These are phyloP conservation scores for Nepenthes alata DNA, from an alignment of 179 eudicot genomes.

Conservation along the genomic window DNA sequence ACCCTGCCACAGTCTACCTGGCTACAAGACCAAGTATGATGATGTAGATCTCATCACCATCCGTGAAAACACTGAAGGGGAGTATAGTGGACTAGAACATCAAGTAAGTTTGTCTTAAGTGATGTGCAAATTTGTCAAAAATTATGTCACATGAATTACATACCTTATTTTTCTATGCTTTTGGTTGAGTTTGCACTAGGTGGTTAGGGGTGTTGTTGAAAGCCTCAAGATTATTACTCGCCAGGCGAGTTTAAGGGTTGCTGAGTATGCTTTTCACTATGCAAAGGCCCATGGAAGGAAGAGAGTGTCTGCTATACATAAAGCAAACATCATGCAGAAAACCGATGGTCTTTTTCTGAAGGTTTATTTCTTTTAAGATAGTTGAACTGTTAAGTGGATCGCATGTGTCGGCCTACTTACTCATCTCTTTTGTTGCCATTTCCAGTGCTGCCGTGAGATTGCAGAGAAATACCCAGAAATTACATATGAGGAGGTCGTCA, in stretches of 20 bases:
- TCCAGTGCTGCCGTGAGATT: slow-evolving; percentile 97
- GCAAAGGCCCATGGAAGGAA: slow-evolving; percentile 84
- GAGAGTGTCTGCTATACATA: slow-evolving; percentile 94
- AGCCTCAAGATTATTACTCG: slow-evolving; percentile 97
- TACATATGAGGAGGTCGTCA: slow-evolving; percentile 84
- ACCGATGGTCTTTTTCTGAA: slow-evolving; percentile 95
- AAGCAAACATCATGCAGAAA: slow-evolving; percentile 99
- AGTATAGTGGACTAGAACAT: slow-evolving; percentile 98
- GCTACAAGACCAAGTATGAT: slow-evolving; percentile 93
- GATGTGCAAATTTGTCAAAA: slow-evolving; percentile 9
- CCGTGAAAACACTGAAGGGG: slow-evolving; percentile 99
- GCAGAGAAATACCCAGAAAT: slow-evolving; percentile 95
- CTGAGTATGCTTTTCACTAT: slow-evolving; percentile 94
- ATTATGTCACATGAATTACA: too few species aligned
- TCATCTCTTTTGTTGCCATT: slow-evolving; percentile 6
- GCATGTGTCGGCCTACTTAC: slow-evolving; percentile 1
- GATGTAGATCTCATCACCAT: slow-evolving; percentile 86
- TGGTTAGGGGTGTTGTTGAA: slow-evolving; percentile 97
- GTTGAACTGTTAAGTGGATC: background rate
- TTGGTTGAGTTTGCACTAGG: slow-evolving; percentile 33
- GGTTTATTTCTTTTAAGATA: slow-evolving; percentile 24
- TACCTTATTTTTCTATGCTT: background rate
- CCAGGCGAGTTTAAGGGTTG: slow-evolving; percentile 93
- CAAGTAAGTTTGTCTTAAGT: slow-evolving; percentile 46
- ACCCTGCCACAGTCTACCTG: slow-evolving; percentile 98